Evolutionary conservation across 345 rosid species (phyloP), one percentile per base, ranked within the genome.

Genomic region (Geranium rotundifolium): DNA sequence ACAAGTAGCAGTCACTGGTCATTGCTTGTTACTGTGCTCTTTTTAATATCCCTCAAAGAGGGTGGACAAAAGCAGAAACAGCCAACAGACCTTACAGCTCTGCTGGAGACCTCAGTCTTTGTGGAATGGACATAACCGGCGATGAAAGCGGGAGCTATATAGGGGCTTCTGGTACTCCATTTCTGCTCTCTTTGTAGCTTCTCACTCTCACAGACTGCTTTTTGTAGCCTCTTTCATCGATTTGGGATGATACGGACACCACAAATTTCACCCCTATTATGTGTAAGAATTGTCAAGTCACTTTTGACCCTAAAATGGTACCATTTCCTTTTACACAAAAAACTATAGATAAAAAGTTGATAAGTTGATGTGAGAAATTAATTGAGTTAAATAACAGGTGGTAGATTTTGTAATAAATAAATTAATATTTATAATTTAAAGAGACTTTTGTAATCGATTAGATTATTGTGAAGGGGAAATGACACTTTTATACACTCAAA

Each of bases 41-140:
- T 39, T 34, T 34, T 34, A 8, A 5, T 34, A 58, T 4, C 5
- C 17, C 8, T 14, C 34, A 56, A 14, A 19, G 62, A 31, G 57
- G 60, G 71, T 74, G 71, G 77, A 75, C 80, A 73, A 75, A 74
- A 67, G 70, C 75, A 66, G 67, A 74, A 77, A 66, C 73, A 56
- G 80, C 80, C 84, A 76, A 83, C 71, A 59, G 54, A 74, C 76
- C 30, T 61, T 41, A 64, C 54, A 57, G 39, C 61, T 73, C 41
- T 34, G 14, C 12, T 46, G 12, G 52, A 46, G 52, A 9, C 52
- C 46, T 37, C 46, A 37, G 9, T 37, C 46, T 10, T 23, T 34
- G 41, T 34, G 41, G 41, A 5, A 34, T 46, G 16, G 12, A 46
- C 52, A 46, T 9, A 46, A 46, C 52, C 52, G 15, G 52, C 52